These are phyloP conservation scores for Hibiscus mutabilis DNA, from an alignment of 345 rosid genomes.

Conservation along the genomic window DNA sequence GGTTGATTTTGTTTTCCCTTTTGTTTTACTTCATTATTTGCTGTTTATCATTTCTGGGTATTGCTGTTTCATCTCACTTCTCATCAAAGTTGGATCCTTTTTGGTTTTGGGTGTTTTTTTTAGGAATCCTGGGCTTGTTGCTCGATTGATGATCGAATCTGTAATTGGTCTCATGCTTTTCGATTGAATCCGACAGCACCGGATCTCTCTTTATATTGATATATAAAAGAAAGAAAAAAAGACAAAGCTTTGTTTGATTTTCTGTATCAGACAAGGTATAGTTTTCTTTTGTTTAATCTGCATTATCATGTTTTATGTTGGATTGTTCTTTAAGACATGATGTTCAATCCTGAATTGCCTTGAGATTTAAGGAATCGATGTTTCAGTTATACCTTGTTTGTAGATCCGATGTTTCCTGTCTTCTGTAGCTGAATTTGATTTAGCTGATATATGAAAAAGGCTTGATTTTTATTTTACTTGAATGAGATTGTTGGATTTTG, in stretches of 20 bases:
- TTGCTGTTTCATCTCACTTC: slow-evolving; percentile 16
- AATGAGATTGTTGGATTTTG: slow-evolving; percentile 67
- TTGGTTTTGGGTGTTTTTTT: slow-evolving; percentile 8
- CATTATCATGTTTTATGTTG: slow-evolving; percentile 29
- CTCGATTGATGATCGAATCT: slow-evolving; percentile 39
- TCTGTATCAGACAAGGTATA: slow-evolving; percentile 28
- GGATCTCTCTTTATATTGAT: slow-evolving; percentile 21
- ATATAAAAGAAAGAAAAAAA: not conserved
- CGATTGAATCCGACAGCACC: slow-evolving; percentile 45
- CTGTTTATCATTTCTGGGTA: slow-evolving; percentile 12
- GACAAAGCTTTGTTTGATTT: slow-evolving; percentile 26
- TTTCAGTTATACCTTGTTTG: not conserved
- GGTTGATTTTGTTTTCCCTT: not conserved
- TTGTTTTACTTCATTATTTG: not conserved
- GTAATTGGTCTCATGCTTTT: slow-evolving; percentile 22
- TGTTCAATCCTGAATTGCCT: slow-evolving; percentile 13
- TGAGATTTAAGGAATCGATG: slow-evolving; percentile 4
- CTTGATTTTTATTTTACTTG: slow-evolving; percentile 15
- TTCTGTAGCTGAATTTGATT: not conserved
- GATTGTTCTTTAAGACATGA: slow-evolving; percentile 15
- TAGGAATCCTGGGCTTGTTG: slow-evolving; percentile 43
- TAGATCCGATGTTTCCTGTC: slow-evolving; percentile 20
- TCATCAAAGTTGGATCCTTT: slow-evolving; percentile 1
- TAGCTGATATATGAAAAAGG: no score
- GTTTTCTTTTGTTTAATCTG: slow-evolving; percentile 29